Conservation (phyloP, 306 rosid species). For the Mimosa bimucronata region DNA sequence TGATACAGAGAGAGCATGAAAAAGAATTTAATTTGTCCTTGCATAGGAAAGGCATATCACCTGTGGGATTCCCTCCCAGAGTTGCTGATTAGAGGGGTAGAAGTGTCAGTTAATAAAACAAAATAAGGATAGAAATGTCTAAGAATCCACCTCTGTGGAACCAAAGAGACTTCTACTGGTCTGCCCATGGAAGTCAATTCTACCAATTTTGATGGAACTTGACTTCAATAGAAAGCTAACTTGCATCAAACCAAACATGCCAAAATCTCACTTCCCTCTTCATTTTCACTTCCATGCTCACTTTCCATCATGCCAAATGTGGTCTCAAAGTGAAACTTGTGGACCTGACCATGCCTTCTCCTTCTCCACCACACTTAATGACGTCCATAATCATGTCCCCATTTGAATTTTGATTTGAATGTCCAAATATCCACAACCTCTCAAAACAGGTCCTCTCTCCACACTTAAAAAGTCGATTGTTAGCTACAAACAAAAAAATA, state of each 20-base stretch:
- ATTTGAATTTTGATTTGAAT: constrained; percentile 26
- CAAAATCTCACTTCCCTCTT: not conserved
- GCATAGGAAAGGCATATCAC: not conserved
- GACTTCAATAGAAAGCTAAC: no score
- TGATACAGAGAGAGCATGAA: not conserved
- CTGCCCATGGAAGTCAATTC: no score
- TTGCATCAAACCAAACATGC: not conserved
- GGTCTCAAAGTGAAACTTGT: constrained; percentile 2
- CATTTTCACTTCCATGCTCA: not conserved
- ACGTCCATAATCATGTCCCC: not conserved
- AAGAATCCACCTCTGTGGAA: no score
- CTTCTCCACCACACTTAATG: not conserved
- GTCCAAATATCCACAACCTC: not conserved
- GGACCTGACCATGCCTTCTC: constrained; percentile 19
- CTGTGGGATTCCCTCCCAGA: constrained; percentile 11
- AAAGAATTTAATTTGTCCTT: not conserved
- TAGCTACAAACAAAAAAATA: no score
- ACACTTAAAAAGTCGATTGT: no score
- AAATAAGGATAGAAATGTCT: no score
- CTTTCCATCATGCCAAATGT: not conserved
- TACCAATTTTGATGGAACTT: no score
- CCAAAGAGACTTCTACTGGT: no score
- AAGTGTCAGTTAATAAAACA: no score
- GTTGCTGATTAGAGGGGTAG: no score
- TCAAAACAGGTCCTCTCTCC: not conserved